Evolutionary conservation across 768 basidiomycete genomes (phyloP).

Genomic region (Coprinopsis strossmayeri): DNA sequence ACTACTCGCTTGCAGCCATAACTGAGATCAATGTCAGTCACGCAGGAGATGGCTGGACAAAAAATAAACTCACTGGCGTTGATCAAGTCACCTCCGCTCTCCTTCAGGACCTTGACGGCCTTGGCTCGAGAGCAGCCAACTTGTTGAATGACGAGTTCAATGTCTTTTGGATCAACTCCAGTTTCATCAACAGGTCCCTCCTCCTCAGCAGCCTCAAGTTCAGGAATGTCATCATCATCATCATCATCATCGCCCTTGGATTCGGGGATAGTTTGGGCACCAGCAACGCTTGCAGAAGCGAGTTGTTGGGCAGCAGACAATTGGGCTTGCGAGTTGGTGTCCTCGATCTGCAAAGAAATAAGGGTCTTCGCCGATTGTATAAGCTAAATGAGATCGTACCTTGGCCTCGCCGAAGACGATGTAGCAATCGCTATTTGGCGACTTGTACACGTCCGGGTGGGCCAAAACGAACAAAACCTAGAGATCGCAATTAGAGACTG

Average conservation of each 20-base stretch:
- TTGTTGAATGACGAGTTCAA: constrained; percentile 87
- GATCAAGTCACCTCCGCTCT: constrained; percentile 90
- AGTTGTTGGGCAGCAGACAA: constrained; percentile 77
- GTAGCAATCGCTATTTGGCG: constrained; percentile 95
- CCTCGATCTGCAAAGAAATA: constrained; percentile 56
- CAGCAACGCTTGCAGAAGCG: constrained; percentile 41
- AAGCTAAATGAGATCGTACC: constrained; percentile 29
- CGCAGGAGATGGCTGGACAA: not conserved
- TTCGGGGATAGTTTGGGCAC: constrained; percentile 36
- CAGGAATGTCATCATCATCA: constrained; percentile 74
- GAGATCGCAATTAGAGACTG: too few species aligned
- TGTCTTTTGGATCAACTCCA: constrained; percentile 89
- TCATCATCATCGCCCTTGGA: constrained; percentile 45
- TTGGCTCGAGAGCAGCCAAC: constrained; percentile 88
- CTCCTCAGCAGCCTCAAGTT: constrained; percentile 76
- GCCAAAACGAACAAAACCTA: constrained; percentile 90
- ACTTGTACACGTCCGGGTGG: constrained; percentile 96
- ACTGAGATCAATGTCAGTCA: constrained; percentile 38
- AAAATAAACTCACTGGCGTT: constrained; percentile 76
- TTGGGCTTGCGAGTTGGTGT: constrained; percentile 78
- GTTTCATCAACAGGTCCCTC: constrained; percentile 81
- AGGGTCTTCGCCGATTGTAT: not conserved
- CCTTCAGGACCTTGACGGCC: constrained; percentile 86
- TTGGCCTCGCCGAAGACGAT: constrained; percentile 99
- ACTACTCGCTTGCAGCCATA: constrained; percentile 90